Evolutionary conservation across 768 basidiomycete species (phyloP), one percentile per base, ranked within the genome.

Genomic region (Xerocomellus chrysenteron): DNA sequence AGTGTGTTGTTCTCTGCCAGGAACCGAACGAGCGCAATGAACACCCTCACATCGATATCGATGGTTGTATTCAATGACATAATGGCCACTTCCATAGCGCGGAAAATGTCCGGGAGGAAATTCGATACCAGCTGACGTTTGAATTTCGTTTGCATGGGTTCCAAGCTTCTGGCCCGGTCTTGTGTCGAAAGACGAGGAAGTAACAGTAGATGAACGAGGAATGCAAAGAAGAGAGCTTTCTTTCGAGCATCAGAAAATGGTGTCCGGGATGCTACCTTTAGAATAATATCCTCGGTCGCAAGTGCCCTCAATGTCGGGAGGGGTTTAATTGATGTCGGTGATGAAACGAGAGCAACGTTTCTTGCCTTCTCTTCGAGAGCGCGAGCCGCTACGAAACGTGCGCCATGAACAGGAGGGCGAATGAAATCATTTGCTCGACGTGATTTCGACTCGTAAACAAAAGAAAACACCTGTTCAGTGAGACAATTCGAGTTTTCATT

Each of bases 21-120:
- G 59, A 75, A 74, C 12, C 69, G 69, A 39, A 86, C 50, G 24
- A 86, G 69, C 16, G 75, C 67, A 16, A 73, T 52, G 64, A 83
- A 86, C 11, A 86, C 67, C 36, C 77, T 72, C 14, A 80, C 80
- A 60, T 88, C 86, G 7, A 87, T 50, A 51, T 84, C 80, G n/a
- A 79, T 57, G 39, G 69, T 59, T 39, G 63, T 52, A 30, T 56
- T 52, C 8, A 64, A 54, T 5, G 58, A 50, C 16, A 66, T 55
- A 7, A 73, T 59, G n/a, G 65, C 51, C 11, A 44, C 32, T 21
- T 74, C 72, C 2, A 75, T 63, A 0, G 63, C 58, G 10, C 69
- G 57, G 57, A 82, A 75, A 4, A 77, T 54, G 0, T 44, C 46
- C 0, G 80, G 79, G 2, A 86, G 64, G 61, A 86, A 81, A 0